Evolutionary conservation across 495 filamentous ascomycete genomes (phyloP), one percentile per base, ranked within the genome.

Genomic region (Penicillium taxi): DNA sequence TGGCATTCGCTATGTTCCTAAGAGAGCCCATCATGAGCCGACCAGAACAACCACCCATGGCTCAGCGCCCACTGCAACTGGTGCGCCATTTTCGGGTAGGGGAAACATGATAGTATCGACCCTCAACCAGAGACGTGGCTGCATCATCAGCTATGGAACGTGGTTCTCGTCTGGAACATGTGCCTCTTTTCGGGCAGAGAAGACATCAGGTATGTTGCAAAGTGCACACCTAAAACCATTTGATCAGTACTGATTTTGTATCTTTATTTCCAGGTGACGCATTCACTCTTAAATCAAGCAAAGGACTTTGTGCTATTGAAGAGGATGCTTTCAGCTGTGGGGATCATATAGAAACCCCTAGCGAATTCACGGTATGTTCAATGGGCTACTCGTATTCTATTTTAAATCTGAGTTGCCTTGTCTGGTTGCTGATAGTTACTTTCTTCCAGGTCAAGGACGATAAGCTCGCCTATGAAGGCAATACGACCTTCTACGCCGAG

Each of bases 121-220:
- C 0, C 44, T 52, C 14, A 73, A 73, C 13, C 61, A 63, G 15
- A 54, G 61, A 19, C 66, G 69, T n/a, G 82, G 82, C 22, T 87
- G 81, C 45, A 61, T 87, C 41, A 85, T 85, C 57, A 77, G 76
- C 45, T 61, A 55, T 6, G 82, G 82, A 8, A 74, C 69, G 2
- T 87, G 82, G 82, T 87, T 77, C 48, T 64, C 66, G 1, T 69
- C 65, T 9, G 82, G 82, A 0, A 81, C 80, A 1, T 85, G 81
- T 51, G 82, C 82, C 4, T 80, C 75, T 6, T 84, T 78, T 59
- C 76, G 68, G 3, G 69, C 74, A 1, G 61, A 71, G 26, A 52
- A 58, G 23, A 42, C 56, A 0, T 64, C 71, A 26, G 72, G 70
- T 72, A 22, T 18, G 58, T 58, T 22, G 24, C 16, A 17, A 9